phyloP scores from a whole-genome alignment of 345 rosid genomes.

The Firmiana major region DNA sequence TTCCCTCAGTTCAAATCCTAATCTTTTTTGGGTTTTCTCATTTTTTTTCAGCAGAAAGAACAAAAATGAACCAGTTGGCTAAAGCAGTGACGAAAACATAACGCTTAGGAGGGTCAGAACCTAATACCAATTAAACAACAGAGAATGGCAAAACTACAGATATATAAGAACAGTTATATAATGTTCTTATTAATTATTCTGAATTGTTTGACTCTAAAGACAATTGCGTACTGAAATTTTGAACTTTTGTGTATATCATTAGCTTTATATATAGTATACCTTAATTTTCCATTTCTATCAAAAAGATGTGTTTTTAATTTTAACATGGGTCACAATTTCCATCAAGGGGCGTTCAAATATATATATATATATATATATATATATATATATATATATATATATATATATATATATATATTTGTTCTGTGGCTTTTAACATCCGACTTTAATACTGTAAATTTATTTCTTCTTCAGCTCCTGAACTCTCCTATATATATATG shows the following conservation, averaged over 20 bases:
- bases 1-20: background rate
- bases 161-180: background rate
- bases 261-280: background rate
- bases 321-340: too few species aligned
- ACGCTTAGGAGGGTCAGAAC: background rate
- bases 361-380: too few species aligned
- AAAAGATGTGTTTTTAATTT: background rate
- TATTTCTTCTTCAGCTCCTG: background rate
- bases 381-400: too few species aligned
- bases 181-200: background rate
- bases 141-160: background rate
- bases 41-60: background rate
- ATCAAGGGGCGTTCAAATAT: background rate
- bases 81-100: background rate
- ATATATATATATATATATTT: too few species aligned
- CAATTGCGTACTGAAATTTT: background rate
- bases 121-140: background rate
- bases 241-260: background rate
- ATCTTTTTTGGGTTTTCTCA: background rate
- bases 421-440: background rate
- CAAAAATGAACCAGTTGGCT: background rate
- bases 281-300: slow-evolving; percentile 1
- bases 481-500: background rate
- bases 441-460: background rate
- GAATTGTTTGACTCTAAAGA: background rate